phyloP scores from a whole-genome alignment of 768 basidiomycete species.

The Jaapia argillacea region DNA sequence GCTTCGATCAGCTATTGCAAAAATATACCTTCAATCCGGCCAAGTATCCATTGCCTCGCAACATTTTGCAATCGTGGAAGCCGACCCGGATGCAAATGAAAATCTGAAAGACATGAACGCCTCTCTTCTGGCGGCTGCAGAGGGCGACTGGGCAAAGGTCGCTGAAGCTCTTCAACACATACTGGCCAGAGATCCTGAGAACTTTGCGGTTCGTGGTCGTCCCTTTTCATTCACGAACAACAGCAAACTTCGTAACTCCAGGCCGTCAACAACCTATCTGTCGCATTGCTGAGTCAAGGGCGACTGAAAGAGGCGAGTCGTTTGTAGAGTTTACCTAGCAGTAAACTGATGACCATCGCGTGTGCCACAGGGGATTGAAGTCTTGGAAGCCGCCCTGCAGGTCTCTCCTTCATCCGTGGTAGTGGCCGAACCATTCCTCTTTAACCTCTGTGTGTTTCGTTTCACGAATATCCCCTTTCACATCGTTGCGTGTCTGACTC shows the following conservation, averaged over 20 bases:
- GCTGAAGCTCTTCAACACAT: slow-evolving; percentile 31
- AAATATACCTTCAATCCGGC: slow-evolving; percentile 69
- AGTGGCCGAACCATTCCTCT: slow-evolving; percentile 73
- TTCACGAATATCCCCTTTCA: background rate
- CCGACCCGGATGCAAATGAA: slow-evolving; percentile 31
- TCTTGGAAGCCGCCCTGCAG: slow-evolving; percentile 51
- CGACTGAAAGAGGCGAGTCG: slow-evolving; percentile 52
- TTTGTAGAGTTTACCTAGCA: background rate
- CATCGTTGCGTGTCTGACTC: background rate
- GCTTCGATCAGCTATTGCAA: slow-evolving; percentile 59
- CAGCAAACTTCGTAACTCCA: slow-evolving; percentile 14
- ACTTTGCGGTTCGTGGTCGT: slow-evolving; percentile 39
- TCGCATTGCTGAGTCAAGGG: slow-evolving; percentile 62
- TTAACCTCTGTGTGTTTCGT: slow-evolving; percentile 62
- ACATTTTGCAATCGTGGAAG: slow-evolving; percentile 45
- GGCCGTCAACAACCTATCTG: slow-evolving; percentile 74
- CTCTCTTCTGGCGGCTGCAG: slow-evolving; percentile 54
- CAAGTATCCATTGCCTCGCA: slow-evolving; percentile 46
- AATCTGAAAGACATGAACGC: slow-evolving; percentile 50
- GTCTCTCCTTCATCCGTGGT: slow-evolving; percentile 63
- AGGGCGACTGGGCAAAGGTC: slow-evolving; percentile 61
- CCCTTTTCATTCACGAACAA: background rate
- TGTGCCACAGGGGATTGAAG: slow-evolving; percentile 48
- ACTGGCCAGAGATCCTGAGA: slow-evolving; percentile 44
- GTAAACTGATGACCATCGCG: background rate